Evolutionary conservation across 2,329 filamentous ascomycete genomes (phyloP).

Genomic region (Trichoderma atrobrunneum): DNA sequence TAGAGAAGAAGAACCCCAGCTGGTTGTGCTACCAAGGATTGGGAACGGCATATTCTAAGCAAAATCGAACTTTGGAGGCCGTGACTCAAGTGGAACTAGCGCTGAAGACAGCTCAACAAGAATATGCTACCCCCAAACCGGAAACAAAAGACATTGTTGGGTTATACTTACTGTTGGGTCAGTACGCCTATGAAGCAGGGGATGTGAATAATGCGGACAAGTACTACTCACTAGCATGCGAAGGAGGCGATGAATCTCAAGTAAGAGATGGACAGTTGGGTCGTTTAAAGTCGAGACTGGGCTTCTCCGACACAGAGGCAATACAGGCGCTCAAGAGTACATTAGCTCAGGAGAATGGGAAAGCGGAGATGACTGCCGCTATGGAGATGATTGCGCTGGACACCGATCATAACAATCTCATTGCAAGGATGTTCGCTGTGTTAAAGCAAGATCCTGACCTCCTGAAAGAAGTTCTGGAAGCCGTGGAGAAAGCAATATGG

Average conservation of each 20-base stretch:
- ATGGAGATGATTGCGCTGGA: background rate
- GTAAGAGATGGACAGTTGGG: background rate
- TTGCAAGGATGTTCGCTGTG: background rate
- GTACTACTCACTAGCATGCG: background rate
- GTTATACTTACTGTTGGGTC: background rate
- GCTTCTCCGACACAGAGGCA: background rate
- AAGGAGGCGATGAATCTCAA: background rate
- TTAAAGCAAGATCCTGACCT: background rate
- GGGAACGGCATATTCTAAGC: background rate
- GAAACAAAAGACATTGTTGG: background rate
- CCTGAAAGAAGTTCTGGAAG: background rate
- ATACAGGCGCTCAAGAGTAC: background rate
- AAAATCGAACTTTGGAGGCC: background rate
- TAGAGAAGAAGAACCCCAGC: background rate
- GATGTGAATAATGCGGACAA: background rate
- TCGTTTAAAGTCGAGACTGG: background rate
- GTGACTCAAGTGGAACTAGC: background rate
- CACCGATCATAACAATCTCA: background rate
- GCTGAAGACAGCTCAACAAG: background rate
- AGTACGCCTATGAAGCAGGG: background rate
- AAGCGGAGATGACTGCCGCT: background rate
- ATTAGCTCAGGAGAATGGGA: background rate
- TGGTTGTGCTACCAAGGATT: background rate
- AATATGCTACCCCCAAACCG: background rate
- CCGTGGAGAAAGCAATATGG: background rate